Evolutionary conservation across 1,284 basidiomycete species (phyloP).

Genomic region (Moniliophthora roreri): DNA sequence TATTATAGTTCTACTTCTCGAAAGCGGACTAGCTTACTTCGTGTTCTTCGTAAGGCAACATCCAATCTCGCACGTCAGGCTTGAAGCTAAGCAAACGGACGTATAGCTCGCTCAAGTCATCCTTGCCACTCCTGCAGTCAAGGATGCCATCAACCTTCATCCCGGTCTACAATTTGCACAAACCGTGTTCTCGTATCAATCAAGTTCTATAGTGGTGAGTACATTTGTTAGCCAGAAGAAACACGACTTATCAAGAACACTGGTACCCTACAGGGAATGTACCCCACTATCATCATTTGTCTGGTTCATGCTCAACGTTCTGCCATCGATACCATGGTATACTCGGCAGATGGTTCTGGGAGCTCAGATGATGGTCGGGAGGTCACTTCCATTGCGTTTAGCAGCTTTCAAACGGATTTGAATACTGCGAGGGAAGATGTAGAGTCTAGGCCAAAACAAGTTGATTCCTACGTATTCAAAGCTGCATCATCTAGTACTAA

Average conservation of each 20-base stretch:
- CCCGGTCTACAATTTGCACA: background rate
- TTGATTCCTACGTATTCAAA: too few relatives aligned
- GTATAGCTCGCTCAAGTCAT: background rate
- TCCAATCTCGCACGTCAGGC: too few relatives aligned
- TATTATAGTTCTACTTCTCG: conserved; percentile 8
- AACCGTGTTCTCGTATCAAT: conserved; percentile 2
- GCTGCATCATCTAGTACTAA: too few relatives aligned
- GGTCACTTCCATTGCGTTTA: background rate
- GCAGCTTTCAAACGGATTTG: background rate
- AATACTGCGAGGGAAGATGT: too few relatives aligned
- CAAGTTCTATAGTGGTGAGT: background rate
- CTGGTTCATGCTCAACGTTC: background rate
- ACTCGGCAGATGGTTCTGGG: background rate
- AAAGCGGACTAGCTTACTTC: conserved; percentile 10
- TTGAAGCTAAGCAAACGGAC: background rate
- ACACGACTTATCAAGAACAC: too few relatives aligned
- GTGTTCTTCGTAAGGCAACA: conserved; percentile 13
- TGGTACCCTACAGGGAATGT: background rate
- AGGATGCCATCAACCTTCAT: background rate
- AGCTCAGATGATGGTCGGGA: too few relatives aligned
- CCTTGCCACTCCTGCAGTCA: background rate
- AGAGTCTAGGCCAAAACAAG: too few relatives aligned
- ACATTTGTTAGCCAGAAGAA: too few relatives aligned
- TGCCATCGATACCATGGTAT: background rate
- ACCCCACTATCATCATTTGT: conserved; percentile 8